Evolutionary conservation across 2,329 filamentous ascomycete species (phyloP), one percentile per base, ranked within the genome.

Genomic region (Cercospora sp.): DNA sequence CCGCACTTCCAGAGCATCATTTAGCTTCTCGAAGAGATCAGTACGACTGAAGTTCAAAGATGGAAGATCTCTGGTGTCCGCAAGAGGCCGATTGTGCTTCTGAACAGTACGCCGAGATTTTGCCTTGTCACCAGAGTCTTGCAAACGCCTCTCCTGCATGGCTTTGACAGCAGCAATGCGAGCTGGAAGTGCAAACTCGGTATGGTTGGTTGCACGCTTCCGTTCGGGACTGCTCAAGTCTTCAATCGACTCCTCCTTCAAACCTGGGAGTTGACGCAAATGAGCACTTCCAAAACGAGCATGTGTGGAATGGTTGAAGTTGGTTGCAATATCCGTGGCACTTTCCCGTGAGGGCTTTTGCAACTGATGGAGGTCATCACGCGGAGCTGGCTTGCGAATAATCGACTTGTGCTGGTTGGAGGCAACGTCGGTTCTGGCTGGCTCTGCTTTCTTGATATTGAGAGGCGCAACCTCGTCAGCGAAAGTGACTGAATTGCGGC

Each of bases 171-270:
- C 76, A 36, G 75, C 75, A 57, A 78, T 77, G 53, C 76, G 75
- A 60, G 76, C 74, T 53, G 76, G 76, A 2, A 78, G 67, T 4
- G 72, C 72, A 57, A 78, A 76, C 10, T 75, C 74, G 26, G 70
- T 64, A 39, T 67, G 69, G 13, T 72, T 69, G 7, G 60, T 61
- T 7, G 67, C 65, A 28, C 73, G 72, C 60, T 70, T 74, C 58
- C 72, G 68, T 12, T 77, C 75, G 13, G 71, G 73, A 63, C 75
- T 75, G 65, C 81, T 82, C 69, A 82, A 80, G 67, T 83, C 82
- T 62, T 84, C 82, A 57, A 82, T 77, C 18, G 82, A 82, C 67
- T 84, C 82, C 70, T 84, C 83, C 65, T 83, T 84, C 33, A 84
- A 72, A 57, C 81, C 81, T 12, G 82, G 80, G 10, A 65, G 58